Evolutionary conservation across 441 rosid genomes (phyloP).

Genomic region (Breynia disticha): DNA sequence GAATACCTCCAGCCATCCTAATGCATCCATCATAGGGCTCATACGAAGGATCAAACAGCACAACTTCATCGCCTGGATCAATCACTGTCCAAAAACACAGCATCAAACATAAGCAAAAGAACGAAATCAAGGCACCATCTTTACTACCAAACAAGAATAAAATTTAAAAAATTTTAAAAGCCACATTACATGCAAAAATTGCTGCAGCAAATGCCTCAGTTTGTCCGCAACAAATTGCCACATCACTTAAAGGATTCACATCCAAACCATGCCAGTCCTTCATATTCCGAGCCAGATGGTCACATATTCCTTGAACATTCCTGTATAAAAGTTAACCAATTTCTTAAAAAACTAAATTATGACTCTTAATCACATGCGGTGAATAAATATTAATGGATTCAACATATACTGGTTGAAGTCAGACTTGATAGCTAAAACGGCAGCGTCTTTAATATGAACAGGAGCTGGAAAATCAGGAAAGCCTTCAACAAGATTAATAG

Average conservation of each 20-base stretch:
- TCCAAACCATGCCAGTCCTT: slow-evolving; percentile 32
- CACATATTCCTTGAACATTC: slow-evolving; percentile 65
- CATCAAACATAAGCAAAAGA: slow-evolving; percentile 1
- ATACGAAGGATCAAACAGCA: slow-evolving; percentile 49
- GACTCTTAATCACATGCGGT: background rate
- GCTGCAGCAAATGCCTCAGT: slow-evolving; percentile 64
- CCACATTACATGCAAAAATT: slow-evolving; percentile 29
- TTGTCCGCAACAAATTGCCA: slow-evolving; percentile 60
- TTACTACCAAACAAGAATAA: too few relatives aligned
- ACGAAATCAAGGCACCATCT: too few relatives aligned
- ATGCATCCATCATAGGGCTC: slow-evolving; percentile 48
- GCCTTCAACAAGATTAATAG: slow-evolving; percentile 58
- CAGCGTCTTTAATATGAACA: slow-evolving; percentile 30
- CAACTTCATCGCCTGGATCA: slow-evolving; percentile 50
- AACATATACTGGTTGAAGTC: slow-evolving; percentile 59
- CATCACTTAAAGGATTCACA: slow-evolving; percentile 39
- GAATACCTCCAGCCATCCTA: slow-evolving; percentile 46
- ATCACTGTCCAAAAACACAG: slow-evolving; percentile 25
- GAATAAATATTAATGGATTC: background rate
- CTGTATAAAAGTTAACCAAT: slow-evolving; percentile 14
- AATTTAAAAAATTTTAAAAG: background rate
- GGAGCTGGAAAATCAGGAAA: slow-evolving; percentile 60
- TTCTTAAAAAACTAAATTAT: too few relatives aligned
- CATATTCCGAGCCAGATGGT: slow-evolving; percentile 27
- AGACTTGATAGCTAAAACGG: slow-evolving; percentile 44